Percentiles rank a stretch among this genome's conserved stretches.
phyloP scores from a whole-genome alignment of 129 eudicot genomes.

The Centella asiatica region DNA sequence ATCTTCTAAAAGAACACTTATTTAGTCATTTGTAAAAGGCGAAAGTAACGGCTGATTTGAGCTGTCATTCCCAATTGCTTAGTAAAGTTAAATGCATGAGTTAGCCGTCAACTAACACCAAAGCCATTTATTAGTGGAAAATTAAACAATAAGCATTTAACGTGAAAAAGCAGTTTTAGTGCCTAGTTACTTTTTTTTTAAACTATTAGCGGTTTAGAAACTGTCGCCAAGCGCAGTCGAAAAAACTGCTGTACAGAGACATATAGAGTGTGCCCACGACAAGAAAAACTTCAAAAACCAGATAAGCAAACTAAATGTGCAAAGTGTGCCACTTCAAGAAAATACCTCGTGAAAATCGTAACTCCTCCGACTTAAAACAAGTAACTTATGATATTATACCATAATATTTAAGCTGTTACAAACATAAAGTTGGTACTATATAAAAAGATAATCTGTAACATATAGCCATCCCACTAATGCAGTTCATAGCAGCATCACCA shows the following conservation, averaged over 20 bases:
- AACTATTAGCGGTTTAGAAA: slow-evolving; percentile 4
- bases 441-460: too few species aligned
- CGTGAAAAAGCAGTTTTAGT: slow-evolving; percentile 12
- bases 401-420: background rate
- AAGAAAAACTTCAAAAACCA: background rate
- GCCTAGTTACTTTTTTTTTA: background rate
- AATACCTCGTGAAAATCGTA: slow-evolving; percentile 4
- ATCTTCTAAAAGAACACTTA: too few species aligned
- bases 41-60: slow-evolving; percentile 14
- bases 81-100: too few species aligned
- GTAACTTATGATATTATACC: too few species aligned
- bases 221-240: slow-evolving; percentile 7
- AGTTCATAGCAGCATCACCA: too few species aligned
- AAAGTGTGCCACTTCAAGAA: background rate
- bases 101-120: too few species aligned
- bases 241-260: background rate
- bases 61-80: too few species aligned
- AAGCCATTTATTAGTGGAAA: too few species aligned
- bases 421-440: background rate
- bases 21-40: too few species aligned
- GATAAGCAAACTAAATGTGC: background rate
- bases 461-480: slow-evolving; percentile 9
- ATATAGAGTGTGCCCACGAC: background rate
- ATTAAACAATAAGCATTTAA: background rate
- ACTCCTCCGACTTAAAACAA: background rate